A percentile compares a stretch with the other conserved stretches of the same genome.
These are phyloP conservation scores for Talaromyces sp. DNA, from an alignment of 2,329 filamentous ascomycete species.

Conservation along the genomic window DNA sequence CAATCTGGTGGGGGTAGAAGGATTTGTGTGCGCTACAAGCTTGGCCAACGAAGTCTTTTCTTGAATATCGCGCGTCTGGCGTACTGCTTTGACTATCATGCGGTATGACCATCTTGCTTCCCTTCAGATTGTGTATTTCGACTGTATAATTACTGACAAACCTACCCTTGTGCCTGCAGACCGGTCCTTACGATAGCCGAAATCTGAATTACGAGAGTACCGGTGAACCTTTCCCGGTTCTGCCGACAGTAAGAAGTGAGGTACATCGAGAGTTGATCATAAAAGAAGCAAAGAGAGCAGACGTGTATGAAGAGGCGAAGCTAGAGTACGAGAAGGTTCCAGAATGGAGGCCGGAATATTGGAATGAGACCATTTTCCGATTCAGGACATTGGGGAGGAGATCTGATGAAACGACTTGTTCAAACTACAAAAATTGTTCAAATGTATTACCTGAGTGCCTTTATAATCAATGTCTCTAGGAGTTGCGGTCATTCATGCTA, in stretches of 20 bases:
- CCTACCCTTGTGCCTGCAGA: slow-evolving; percentile 15
- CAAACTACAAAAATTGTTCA: neutral
- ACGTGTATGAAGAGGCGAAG: neutral
- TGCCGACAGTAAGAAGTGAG: neutral
- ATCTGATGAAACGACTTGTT: neutral
- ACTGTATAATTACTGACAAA: neutral
- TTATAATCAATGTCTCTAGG: no score
- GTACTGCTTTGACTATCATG: slow-evolving; percentile 28
- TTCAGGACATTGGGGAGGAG: no score
- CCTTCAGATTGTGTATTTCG: neutral
- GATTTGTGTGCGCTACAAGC: slow-evolving; percentile 35
- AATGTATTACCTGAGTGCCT: no score
- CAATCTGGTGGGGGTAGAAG: slow-evolving; percentile 36
- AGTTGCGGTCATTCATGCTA: no score
- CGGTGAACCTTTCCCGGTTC: slow-evolving; percentile 29
- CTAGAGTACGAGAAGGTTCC: slow-evolving; percentile 10
- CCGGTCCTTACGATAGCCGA: slow-evolving; percentile 21
- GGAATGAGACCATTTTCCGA: no score
- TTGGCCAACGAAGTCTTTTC: slow-evolving; percentile 32
- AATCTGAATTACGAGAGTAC: slow-evolving; percentile 24
- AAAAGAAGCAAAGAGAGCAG: neutral
- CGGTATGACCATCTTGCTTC: neutral
- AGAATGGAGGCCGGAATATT: neutral
- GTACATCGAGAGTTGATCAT: neutral
- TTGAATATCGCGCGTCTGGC: slow-evolving; percentile 30